Evolutionary conservation across 345 rosid genomes (phyloP).

Genomic region (Melaleuca quinquenervia): DNA sequence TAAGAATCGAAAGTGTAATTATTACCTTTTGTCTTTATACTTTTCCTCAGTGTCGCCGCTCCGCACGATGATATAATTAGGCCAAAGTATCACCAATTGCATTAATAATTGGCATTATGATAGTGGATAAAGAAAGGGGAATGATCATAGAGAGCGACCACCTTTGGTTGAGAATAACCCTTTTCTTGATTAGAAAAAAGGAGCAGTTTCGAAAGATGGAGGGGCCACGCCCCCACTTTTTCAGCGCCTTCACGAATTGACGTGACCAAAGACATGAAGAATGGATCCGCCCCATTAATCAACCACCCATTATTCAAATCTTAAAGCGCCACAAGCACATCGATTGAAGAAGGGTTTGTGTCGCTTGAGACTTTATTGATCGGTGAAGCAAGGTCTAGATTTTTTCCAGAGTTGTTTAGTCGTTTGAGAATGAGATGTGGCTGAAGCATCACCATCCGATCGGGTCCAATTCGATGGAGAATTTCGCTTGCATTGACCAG

Average conservation of each 20-base stretch:
- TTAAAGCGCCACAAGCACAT: not conserved
- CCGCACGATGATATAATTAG: not conserved
- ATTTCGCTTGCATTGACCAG: not conserved
- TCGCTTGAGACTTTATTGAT: not conserved
- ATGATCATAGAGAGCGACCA: constrained; percentile 21
- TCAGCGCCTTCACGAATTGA: not conserved
- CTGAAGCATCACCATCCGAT: not conserved
- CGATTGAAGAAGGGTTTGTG: not conserved
- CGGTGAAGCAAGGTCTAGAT: not conserved
- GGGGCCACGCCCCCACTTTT: not conserved
- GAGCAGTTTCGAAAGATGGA: constrained; percentile 2
- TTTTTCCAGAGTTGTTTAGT: not conserved
- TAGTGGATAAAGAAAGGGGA: constrained; percentile 1
- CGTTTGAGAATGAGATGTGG: not conserved
- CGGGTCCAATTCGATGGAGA: not conserved
- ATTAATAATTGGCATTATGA: not conserved
- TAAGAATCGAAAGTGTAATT: not conserved
- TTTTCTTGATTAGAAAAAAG: not conserved
- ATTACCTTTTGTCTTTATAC: not conserved
- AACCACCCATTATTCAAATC: not conserved
- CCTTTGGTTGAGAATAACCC: not conserved
- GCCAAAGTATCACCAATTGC: not conserved
- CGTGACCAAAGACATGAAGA: not conserved
- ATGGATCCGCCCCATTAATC: constrained; percentile 12
- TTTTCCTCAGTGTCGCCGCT: not conserved